phyloP scores from a whole-genome alignment of 148 eudicot genomes.

The Chenopodium berlandieri region DNA sequence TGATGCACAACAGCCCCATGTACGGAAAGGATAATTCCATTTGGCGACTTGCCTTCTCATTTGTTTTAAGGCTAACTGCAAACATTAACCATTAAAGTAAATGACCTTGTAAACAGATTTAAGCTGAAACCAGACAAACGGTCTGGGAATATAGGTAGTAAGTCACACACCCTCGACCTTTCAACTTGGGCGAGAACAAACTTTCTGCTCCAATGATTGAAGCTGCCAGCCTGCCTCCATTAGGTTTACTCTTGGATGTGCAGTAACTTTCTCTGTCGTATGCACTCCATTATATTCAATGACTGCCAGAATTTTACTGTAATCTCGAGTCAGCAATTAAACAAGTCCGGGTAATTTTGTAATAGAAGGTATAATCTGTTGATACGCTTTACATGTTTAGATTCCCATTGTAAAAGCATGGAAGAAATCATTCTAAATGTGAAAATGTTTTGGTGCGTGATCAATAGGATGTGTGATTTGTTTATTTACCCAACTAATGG shows the following conservation, averaged over 20 bases:
- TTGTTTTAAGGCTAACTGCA: background rate
- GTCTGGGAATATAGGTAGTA: background rate
- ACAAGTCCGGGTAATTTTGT: background rate
- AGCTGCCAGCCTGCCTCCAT: background rate
- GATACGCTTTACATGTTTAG: background rate
- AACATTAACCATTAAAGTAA: background rate
- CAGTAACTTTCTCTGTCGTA: too few relatives aligned
- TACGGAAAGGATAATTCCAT: slow-evolving; percentile 24
- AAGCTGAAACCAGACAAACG: background rate
- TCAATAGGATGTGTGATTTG: too few relatives aligned
- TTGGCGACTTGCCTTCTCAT: background rate
- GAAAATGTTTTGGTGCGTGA: too few relatives aligned
- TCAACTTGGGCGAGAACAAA: background rate
- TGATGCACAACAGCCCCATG: slow-evolving; percentile 24
- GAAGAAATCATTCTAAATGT: background rate
- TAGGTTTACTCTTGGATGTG: background rate
- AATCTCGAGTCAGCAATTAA: background rate
- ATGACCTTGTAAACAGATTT: background rate
- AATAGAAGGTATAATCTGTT: background rate
- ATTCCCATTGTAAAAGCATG: background rate
- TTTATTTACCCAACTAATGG: too few relatives aligned
- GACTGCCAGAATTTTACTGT: background rate
- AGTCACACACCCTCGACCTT: background rate
- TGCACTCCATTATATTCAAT: too few relatives aligned
- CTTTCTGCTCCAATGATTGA: background rate